Evolutionary conservation across 2,329 filamentous ascomycete genomes (phyloP), one percentile per base, ranked within the genome.

Genomic region (Colletotrichum coccodes): DNA sequence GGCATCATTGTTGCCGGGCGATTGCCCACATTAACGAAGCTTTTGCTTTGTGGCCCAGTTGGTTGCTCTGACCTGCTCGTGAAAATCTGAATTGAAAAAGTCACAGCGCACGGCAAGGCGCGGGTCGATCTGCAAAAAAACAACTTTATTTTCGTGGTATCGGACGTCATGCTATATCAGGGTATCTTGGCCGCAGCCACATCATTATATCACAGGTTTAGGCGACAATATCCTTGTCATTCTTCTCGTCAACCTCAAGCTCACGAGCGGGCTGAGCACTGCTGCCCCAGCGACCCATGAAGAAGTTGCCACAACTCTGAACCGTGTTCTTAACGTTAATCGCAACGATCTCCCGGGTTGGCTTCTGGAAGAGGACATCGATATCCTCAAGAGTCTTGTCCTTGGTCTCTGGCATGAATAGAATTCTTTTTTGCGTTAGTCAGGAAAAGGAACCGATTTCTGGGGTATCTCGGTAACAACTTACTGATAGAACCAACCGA

Each of bases 321-420:
- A 34, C 21, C 4, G 30, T 56, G 36, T 12, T 16, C 56, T 49
- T 66, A 3, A 83, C 69, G 74, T 92, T 92, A 80, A 90, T 83
- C 65, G 80, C 82, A 0, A 92, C 89, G 50, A 92, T 83, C 50
- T 90, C 85, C 47, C 81, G 80, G 0, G 91, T 93, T 0, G 91
- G 90, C 70, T 86, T 84, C 57, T 86, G 84, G 76, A 93, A 92
- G 23, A 93, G 81, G 42, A 88, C 80, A 69, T 93, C 91, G 68
- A 93, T 92, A 78, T 93, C 91, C 79, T 93, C 91, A 0, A 93
- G 85, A 3, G 80, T 84, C 79, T 86, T 86, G 76, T 90, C 88
- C 83, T 92, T 92, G 3, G 91, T 93, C 82, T 93, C 90, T 0
- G 90, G 91, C 91, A 93, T 93, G 80, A 93, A 93, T 57, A 93